Conservation (phyloP, 306 rosid genomes). For the Glycine soja region DNA sequence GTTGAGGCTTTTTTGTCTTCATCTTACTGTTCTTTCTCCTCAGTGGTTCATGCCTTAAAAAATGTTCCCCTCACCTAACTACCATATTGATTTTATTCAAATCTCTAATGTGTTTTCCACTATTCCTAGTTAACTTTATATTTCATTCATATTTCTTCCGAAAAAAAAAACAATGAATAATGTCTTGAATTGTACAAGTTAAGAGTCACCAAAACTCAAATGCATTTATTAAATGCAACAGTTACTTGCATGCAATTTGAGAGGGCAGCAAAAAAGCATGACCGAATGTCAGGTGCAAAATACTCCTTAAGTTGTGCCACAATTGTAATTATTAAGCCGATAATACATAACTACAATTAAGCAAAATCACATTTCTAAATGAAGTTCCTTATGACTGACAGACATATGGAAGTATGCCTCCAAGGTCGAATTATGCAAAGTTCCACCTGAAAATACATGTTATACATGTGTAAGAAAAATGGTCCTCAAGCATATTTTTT, state of each 20-base stretch:
- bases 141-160: not conserved
- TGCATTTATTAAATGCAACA: conserved; percentile 43
- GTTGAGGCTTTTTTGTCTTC: no score
- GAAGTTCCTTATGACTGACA: conserved; percentile 59
- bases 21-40: no score
- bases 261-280: conserved; percentile 28
- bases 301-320: conserved; percentile 34
- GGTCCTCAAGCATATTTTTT: no score
- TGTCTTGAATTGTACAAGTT: not conserved
- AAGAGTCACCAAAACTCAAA: conserved; percentile 41
- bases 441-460: conserved; percentile 70
- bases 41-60: not conserved
- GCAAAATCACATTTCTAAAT: conserved; percentile 51
- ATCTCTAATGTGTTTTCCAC: not conserved
- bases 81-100: not conserved
- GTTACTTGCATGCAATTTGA: conserved; percentile 36
- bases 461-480: not conserved
- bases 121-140: not conserved
- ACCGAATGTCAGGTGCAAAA: conserved; percentile 27
- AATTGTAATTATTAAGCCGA: conserved; percentile 43
- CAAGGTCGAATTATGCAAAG: conserved; percentile 66
- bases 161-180: not conserved
- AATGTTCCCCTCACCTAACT: not conserved
- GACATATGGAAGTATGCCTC: conserved; percentile 68
- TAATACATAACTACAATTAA: conserved; percentile 18